Conservation (phyloP, 768 basidiomycete genomes). For the Ephemerocybe angulata region DNA sequence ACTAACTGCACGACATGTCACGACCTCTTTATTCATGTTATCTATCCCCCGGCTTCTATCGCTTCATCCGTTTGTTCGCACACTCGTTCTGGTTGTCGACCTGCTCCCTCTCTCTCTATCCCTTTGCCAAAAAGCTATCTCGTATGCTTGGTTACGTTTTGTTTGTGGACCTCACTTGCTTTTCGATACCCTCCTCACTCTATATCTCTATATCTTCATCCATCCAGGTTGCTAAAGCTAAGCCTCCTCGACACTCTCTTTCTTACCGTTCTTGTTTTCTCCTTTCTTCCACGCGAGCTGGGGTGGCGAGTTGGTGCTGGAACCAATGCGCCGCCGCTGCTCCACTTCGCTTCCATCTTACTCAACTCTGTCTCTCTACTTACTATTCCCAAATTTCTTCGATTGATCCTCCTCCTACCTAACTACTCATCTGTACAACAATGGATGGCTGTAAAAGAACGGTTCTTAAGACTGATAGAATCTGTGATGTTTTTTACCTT, state of each 20-base stretch:
- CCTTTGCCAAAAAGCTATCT: constrained; percentile 22
- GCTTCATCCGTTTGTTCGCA: constrained; percentile 18
- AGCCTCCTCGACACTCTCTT: constrained; percentile 16
- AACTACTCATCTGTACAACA: constrained; percentile 42
- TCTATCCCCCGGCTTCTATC: constrained; percentile 22
- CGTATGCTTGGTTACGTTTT: constrained; percentile 35
- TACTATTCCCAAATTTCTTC: constrained; percentile 31
- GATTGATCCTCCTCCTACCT: constrained; percentile 25
- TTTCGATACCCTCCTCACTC: constrained; percentile 32
- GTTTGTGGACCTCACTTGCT: constrained; percentile 20
- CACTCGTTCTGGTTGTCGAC: constrained; percentile 24
- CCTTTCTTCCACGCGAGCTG: constrained; percentile 4
- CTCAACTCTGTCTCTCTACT: constrained; percentile 16
- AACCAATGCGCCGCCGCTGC: constrained; percentile 16
- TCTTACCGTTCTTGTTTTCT: constrained; percentile 18
- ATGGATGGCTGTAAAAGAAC: constrained; percentile 32
- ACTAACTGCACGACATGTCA: constrained; percentile 36
- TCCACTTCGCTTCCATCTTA: background rate
- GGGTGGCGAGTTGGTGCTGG: constrained; percentile 29
- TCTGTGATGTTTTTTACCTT: background rate
- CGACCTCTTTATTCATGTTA: constrained; percentile 34
- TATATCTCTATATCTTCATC: constrained; percentile 6
- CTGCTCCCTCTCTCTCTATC: constrained; percentile 19
- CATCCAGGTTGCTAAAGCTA: constrained; percentile 27
- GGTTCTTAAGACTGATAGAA: constrained; percentile 32